phyloP scores from a whole-genome alignment of 257 asterid species.

The Buddleja alternifolia region DNA sequence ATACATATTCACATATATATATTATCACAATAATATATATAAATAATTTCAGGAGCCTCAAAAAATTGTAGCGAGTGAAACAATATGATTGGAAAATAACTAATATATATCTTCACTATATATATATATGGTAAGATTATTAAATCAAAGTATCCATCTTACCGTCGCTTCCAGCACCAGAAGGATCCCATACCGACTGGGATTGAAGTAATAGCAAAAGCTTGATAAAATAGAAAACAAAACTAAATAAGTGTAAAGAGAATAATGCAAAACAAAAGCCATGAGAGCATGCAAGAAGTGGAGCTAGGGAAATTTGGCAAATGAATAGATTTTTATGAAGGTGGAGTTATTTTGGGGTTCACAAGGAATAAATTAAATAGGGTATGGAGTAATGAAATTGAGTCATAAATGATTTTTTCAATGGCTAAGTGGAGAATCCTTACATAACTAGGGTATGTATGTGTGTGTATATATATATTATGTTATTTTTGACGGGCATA shows the following conservation, averaged over 20 bases:
- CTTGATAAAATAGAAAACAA: slow-evolving; percentile 37
- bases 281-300: slow-evolving; percentile 26
- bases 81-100: too few species aligned
- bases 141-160: slow-evolving; percentile 5
- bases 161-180: slow-evolving; percentile 89
- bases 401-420: too few species aligned
- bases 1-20: too few species aligned
- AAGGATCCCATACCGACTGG: slow-evolving; percentile 85
- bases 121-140: too few species aligned
- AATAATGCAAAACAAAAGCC: slow-evolving; percentile 30
- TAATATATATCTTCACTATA: not conserved
- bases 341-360: slow-evolving; percentile 24
- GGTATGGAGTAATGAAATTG: too few species aligned
- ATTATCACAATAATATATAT: too few species aligned
- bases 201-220: slow-evolving; percentile 58
- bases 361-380: not conserved
- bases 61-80: too few species aligned
- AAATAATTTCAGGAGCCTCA: too few species aligned
- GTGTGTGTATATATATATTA: too few species aligned
- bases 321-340: not conserved
- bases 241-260: slow-evolving; percentile 36
- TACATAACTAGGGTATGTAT: too few species aligned
- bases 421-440: too few species aligned
- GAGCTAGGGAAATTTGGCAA: not conserved
- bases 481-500: too few species aligned